Evolutionary conservation across 2,329 filamentous ascomycete genomes (phyloP), one percentile per base, ranked within the genome.

Genomic region (Aureobasidium sp.): DNA sequence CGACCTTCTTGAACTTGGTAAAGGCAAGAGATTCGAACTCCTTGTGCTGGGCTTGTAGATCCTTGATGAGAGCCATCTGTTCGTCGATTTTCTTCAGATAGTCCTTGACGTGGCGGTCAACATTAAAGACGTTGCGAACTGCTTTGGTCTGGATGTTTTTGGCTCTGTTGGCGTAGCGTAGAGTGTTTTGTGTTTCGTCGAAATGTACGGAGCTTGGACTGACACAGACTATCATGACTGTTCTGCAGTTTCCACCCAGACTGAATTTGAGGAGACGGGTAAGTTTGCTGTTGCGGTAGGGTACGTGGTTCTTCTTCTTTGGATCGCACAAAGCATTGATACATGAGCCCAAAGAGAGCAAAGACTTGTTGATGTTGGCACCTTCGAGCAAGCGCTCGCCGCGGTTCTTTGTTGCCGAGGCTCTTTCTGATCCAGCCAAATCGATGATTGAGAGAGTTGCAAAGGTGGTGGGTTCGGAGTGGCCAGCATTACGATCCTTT

Each of bases 121-220:
- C 94, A 73, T 99, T 99, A 78, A 95, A 99, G 27, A 97, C 92
- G 72, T 99, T 99, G 70, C 92, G 87, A n/a, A 94, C 97, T 62
- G 97, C 91, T 81, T 99, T 99, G 63, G 94, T 99, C 78, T 97
- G 95, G 72, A 99, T 99, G 71, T 99, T 99, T 83, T 99, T 99
- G 63, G 94, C 94, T 67, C 94, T 84, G 75, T 99, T 97, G 54
- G 94, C 94, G 71, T 99, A 99, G 69, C 95, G 89, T 19, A 99
- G 81, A 0, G 94, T 99, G 74, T 99, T 99, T 70, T 99, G 94
- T 0, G 93, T 97, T 76, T 99, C 94, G 74, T 99, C 94, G 69
- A 94, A 99, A 75, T 99, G 94, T 5, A 90, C 89, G 70, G 94
- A 97, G 0, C 91, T 97, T 1, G 94, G 94, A 68, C 92, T 97